Evolutionary conservation across 257 asterid species (phyloP).

Genomic region (Capsicum pubescens): DNA sequence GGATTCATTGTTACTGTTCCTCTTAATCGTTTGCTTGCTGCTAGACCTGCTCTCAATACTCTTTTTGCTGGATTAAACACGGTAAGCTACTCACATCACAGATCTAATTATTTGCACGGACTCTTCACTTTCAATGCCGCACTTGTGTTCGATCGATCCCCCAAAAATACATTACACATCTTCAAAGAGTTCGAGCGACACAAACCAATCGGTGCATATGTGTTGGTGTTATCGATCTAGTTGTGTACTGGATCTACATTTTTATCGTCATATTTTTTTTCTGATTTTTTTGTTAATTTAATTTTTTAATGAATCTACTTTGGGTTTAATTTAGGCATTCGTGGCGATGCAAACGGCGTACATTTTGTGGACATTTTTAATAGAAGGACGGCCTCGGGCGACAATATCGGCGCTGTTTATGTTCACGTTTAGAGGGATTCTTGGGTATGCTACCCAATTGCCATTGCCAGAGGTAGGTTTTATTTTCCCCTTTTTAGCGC

Average conservation of each 20-base stretch:
- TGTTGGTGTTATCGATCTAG: background rate
- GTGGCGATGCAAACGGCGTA: slow-evolving; percentile 39
- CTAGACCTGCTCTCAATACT: slow-evolving; percentile 44
- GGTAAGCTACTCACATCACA: slow-evolving; percentile 28
- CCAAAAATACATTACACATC: too few species aligned
- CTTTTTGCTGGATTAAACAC: slow-evolving; percentile 53
- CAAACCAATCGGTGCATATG: background rate
- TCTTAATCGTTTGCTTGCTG: slow-evolving; percentile 46
- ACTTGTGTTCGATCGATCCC: too few species aligned
- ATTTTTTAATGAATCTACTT: background rate
- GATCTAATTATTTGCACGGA: too few species aligned
- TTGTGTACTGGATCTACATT: background rate
- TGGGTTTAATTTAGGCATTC: slow-evolving; percentile 27
- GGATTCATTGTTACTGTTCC: slow-evolving; percentile 45
- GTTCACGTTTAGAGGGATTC: slow-evolving; percentile 39
- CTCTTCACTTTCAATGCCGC: too few species aligned
- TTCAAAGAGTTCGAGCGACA: too few species aligned
- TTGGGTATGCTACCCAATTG: slow-evolving; percentile 36
- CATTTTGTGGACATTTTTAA: slow-evolving; percentile 34
- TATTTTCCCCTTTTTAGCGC: background rate
- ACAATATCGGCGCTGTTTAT: slow-evolving; percentile 35
- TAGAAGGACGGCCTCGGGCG: slow-evolving; percentile 37
- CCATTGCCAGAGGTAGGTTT: slow-evolving; percentile 38
- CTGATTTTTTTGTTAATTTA: background rate
- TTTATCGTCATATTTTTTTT: background rate